These are phyloP conservation scores for Rhizophagus sp. DNA, from an alignment of 192 early-diverging fungal genomes.

Conservation along the genomic window DNA sequence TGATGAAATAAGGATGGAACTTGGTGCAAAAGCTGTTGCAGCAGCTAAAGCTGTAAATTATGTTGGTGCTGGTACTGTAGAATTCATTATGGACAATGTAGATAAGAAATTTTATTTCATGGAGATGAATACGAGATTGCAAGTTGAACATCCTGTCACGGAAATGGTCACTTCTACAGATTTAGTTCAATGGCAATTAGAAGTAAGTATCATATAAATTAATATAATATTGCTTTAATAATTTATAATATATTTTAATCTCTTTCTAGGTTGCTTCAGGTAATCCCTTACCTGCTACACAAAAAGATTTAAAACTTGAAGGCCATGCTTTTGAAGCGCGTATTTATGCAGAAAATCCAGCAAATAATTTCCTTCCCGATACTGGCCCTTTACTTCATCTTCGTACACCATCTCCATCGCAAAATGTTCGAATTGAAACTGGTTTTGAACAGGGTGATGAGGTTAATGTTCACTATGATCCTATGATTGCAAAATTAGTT, in stretches of 20 bases:
- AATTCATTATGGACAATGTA: slow-evolving; percentile 93
- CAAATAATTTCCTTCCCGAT: slow-evolving; percentile 87
- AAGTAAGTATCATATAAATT: slow-evolving; percentile 39
- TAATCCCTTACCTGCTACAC: slow-evolving; percentile 74
- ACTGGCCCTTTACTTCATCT: slow-evolving; percentile 86
- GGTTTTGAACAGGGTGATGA: slow-evolving; percentile 90
- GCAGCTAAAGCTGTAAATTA: slow-evolving; percentile 94
- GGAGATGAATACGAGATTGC: slow-evolving; percentile 97
- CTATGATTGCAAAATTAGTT: slow-evolving; percentile 95
- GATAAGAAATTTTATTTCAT: slow-evolving; percentile 93
- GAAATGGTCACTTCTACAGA: slow-evolving; percentile 95
- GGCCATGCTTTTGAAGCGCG: slow-evolving; percentile 97
- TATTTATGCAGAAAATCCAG: slow-evolving; percentile 96
- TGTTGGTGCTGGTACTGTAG: slow-evolving; percentile 94
- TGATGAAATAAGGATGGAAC: slow-evolving; percentile 63
- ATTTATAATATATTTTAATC: slow-evolving; percentile 8
- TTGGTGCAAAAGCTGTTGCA: slow-evolving; percentile 89
- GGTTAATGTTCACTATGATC: slow-evolving; percentile 92
- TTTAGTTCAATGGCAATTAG: slow-evolving; percentile 93
- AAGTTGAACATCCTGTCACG: slow-evolving; percentile 96
- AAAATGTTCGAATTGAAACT: slow-evolving; percentile 84
- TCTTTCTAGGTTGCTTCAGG: slow-evolving; percentile 76
- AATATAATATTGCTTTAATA: background rate
- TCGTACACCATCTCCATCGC: slow-evolving; percentile 62
- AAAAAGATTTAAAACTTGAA: slow-evolving; percentile 68